Conservation (phyloP, 352 stramenopile species). For the Globisporangium solare region DNA sequence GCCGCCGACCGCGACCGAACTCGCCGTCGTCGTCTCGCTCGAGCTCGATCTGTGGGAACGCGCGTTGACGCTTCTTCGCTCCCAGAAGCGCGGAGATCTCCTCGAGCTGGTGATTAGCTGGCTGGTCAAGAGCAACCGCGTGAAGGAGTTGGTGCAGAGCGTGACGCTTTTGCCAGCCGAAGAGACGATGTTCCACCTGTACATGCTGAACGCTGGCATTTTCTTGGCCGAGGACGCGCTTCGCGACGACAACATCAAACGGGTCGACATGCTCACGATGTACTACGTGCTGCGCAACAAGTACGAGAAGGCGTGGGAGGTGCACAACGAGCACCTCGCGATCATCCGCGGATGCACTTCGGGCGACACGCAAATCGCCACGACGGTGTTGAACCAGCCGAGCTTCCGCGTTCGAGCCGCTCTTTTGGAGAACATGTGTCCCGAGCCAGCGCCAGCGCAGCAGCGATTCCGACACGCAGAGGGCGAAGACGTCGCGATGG, state of each 20-base stretch:
- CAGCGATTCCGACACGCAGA: slow-evolving; percentile 27
- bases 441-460: slow-evolving; percentile 38
- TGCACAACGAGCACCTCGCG: slow-evolving; percentile 71
- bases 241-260: slow-evolving; percentile 65
- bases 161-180: slow-evolving; percentile 48
- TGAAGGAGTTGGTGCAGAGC: slow-evolving; percentile 73
- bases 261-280: slow-evolving; percentile 76
- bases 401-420: slow-evolving; percentile 61
- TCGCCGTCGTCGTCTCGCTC: slow-evolving; percentile 74
- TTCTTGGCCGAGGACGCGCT: slow-evolving; percentile 46
- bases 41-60: slow-evolving; percentile 76
- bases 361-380: slow-evolving; percentile 59
- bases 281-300: slow-evolving; percentile 78
- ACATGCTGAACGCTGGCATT: slow-evolving; percentile 69
- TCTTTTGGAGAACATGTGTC: slow-evolving; percentile 65
- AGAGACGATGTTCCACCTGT: slow-evolving; percentile 57
- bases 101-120: slow-evolving; percentile 65
- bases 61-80: slow-evolving; percentile 54
- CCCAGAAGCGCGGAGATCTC: slow-evolving; percentile 51
- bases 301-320: slow-evolving; percentile 64
- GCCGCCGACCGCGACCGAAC: slow-evolving; percentile 46
- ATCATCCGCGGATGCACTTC: slow-evolving; percentile 59
- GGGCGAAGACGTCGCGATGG: slow-evolving; percentile 24
- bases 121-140: slow-evolving; percentile 58
- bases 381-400: slow-evolving; percentile 46